Evolutionary conservation across 1,139 yeast species (phyloP), one percentile per base, ranked within the genome.

Genomic region (Sugiyamaella novakii): DNA sequence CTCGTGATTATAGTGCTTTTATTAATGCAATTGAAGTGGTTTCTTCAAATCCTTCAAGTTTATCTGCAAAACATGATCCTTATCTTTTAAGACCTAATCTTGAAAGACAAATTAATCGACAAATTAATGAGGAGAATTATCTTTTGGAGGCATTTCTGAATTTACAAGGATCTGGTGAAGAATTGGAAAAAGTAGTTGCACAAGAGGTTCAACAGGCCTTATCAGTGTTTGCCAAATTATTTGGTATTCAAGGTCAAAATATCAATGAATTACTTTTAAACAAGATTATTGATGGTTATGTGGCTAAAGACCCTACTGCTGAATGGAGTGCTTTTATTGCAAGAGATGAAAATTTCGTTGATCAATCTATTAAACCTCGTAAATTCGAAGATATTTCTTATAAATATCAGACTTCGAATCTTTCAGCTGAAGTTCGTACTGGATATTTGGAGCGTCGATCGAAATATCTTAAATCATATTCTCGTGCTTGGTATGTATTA

Each of bases 281-380:
- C 7, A 83, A 80, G 64, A 69, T 89, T 50, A 81, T 83, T 58
- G 69, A 77, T 46, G 95, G 96, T 1, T 83, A 88, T 58, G 78
- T 87, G 53, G 77, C 85, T 36, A 83, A 85, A 62, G 92, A 86
- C 55, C 81, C 95, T 8, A 75, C 80, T 27, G 80, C 81, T 63
- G 98, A 92, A 71, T 92, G 98, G 97, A 89, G 86, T 55, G 78
- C 86, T 24, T 92, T 88, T 58, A 79, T 89, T 49, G 70, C 80
- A 19, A 78, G 84, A 53, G 89, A 89, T 67, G 73, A 81, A 47
- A 84, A 86, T 57, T 88, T 91, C 64, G 83, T 91, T 55, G 89
- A 87, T 60, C 81, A 88, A 41, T 74, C 77, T 42, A 72, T 85
- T 50, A 87, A 89, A 47, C 77, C 84, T 61, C 77, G 97, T 61